A percentile compares a stretch with the other conserved stretches of the same genome.
Evolutionary conservation across 2,329 filamentous ascomycete species (phyloP).

Genomic region (Nigrospora sphaerica): DNA sequence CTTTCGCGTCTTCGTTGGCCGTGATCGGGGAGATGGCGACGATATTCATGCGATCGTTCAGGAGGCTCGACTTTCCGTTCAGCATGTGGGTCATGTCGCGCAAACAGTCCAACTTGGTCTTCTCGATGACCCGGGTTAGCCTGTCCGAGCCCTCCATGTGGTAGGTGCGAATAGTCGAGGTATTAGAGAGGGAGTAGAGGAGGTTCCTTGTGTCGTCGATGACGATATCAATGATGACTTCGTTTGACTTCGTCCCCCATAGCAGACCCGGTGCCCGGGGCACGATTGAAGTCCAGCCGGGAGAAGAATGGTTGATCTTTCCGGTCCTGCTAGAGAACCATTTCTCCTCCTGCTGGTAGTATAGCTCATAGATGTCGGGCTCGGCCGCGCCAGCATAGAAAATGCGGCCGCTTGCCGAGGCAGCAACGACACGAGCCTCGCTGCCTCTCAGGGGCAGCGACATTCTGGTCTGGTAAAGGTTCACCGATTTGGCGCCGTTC

Average conservation of each 20-base stretch:
- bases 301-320: constrained; percentile 81
- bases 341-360: constrained; percentile 93
- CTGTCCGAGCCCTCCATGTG: constrained; percentile 65
- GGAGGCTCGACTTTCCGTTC: constrained; percentile 64
- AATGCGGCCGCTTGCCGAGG: constrained; percentile 79
- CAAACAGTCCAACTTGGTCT: constrained; percentile 53
- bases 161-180: constrained; percentile 85
- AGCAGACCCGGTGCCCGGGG: constrained; percentile 42
- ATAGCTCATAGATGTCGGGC: constrained; percentile 87
- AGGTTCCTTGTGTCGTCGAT: constrained; percentile 84
- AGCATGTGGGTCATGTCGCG: constrained; percentile 75
- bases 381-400: constrained; percentile 81
- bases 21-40: constrained; percentile 83
- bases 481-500: constrained; percentile 64
- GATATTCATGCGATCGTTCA: constrained; percentile 64
- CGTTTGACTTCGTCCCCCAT: constrained; percentile 44
- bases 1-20: constrained; percentile 67
- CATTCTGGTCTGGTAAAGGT: constrained; percentile 87
- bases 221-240: constrained; percentile 70
- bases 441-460: constrained; percentile 67
- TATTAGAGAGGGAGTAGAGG: constrained; percentile 83
- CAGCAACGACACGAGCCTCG: constrained; percentile 71
- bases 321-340: constrained; percentile 90
- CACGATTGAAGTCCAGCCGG: constrained; percentile 61
- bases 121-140: constrained; percentile 58